These are phyloP conservation scores for Acacia melanoxylon DNA, from an alignment of 306 rosid species.

Conservation along the genomic window DNA sequence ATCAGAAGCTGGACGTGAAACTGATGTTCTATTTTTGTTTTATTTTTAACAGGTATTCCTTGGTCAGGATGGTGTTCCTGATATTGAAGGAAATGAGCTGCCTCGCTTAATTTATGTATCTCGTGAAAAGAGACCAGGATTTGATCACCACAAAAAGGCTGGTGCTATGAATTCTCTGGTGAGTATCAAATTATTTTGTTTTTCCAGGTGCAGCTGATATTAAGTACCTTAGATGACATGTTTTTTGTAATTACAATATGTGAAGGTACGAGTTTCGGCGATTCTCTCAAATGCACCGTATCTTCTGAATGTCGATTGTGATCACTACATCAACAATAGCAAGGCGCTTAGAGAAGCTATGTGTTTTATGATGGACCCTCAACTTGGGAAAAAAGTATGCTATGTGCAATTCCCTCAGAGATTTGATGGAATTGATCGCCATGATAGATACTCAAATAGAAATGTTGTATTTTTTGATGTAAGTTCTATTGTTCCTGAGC, in stretches of 20 bases:
- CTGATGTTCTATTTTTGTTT: not conserved
- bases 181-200: slow-evolving; percentile 26
- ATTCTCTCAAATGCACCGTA: slow-evolving; percentile 88
- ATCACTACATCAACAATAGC: slow-evolving; percentile 97
- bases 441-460: slow-evolving; percentile 94
- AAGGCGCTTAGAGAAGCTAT: slow-evolving; percentile 96
- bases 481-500: slow-evolving; percentile 34
- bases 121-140: slow-evolving; percentile 97
- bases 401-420: slow-evolving; percentile 98
- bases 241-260: slow-evolving; percentile 24
- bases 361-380: slow-evolving; percentile 99
- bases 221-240: slow-evolving; percentile 11
- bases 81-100: slow-evolving; percentile 83
- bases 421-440: slow-evolving; percentile 95
- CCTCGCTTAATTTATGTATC: slow-evolving; percentile 91
- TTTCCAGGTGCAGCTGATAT: slow-evolving; percentile 7
- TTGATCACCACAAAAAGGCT: slow-evolving; percentile 95
- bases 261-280: slow-evolving; percentile 85
- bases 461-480: slow-evolving; percentile 97
- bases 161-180: slow-evolving; percentile 98
- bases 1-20: slow-evolving; percentile 12
- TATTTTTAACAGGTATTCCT: slow-evolving; percentile 71
- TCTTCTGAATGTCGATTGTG: slow-evolving; percentile 92
- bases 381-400: slow-evolving; percentile 85
- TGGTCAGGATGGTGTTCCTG: slow-evolving; percentile 80